Evolutionary conservation across 1,139 yeast genomes (phyloP), one percentile per base, ranked within the genome.

Genomic region (Tardiomyces depauwii): DNA sequence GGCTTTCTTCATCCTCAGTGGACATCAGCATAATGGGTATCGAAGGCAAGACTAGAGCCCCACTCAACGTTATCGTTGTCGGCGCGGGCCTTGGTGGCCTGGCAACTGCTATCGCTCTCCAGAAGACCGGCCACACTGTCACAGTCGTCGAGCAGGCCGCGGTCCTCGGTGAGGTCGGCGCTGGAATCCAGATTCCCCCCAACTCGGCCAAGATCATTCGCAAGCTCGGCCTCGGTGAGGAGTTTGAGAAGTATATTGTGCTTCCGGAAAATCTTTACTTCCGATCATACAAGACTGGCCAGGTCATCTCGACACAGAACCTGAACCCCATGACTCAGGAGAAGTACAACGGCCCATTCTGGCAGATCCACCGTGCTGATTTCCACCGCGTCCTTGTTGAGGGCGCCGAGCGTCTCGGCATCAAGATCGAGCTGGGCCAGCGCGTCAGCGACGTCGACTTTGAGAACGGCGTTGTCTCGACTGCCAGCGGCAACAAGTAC

Each of bases 71-170:
- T 23, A 55, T 64, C 23, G 55, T 67, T 11, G 57, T 62, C 18
- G 72, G 72, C 4, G 72, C 68, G 12, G 72, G 72, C 3, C 58
- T 68, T 18, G 72, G 71, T n/a, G 72, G 72, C 2, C 53, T 68
- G 40, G 54, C 68, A 4, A 61, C 69, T 2, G 66, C 70, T 11
- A 61, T 68, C 28, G 65, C 67, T 1, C 52, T 68, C 42, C 55
- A 53, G 30, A 47, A 59, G 44, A 60, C 60, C 5, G 72, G 72
- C 11, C 72, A 68, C 50, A 49, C 58, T 19, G 72, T 66, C 1
- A 56, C 53, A 4, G 56, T 69, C n/a, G 55, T 65, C 27, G 73
- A 68, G 53, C 56, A 63, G 39, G 67, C 70, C 28, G 49, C 53
- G 28, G 55, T 56, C 41, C 57, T 66, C 14, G 64, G 64, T 16